These are phyloP conservation scores for Chrysoporthe cubensis DNA, from an alignment of 2,329 filamentous ascomycete genomes.

Conservation along the genomic window DNA sequence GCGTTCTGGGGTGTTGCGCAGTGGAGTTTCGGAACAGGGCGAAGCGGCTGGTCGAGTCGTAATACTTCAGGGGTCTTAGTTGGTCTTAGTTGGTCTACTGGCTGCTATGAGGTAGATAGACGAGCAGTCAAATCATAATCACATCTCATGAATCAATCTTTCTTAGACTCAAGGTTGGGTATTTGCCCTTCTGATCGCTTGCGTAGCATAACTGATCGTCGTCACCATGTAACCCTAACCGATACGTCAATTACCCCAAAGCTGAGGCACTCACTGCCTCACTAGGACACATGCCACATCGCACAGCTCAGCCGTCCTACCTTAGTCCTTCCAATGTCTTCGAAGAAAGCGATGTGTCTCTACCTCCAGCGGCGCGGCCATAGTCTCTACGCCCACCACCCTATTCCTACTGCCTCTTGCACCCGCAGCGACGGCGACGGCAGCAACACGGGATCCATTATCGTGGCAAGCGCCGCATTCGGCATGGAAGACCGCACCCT, in stretches of 20 bases:
- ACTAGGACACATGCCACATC: neutral
- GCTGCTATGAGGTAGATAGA: neutral
- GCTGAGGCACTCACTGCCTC: neutral
- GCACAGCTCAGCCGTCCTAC: neutral
- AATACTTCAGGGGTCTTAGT: neutral
- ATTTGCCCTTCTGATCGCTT: too few relatives aligned
- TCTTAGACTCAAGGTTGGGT: neutral
- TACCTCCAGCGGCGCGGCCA: neutral
- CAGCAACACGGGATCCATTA: neutral
- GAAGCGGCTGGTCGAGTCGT: neutral
- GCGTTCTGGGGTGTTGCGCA: neutral
- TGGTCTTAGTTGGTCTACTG: neutral
- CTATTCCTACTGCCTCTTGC: neutral
- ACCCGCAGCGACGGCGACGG: neutral
- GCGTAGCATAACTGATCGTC: neutral
- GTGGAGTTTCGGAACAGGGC: neutral
- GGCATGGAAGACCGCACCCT: neutral
- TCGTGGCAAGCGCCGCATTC: neutral
- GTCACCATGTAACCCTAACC: neutral
- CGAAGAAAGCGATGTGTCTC: neutral
- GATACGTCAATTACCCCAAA: neutral
- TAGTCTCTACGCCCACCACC: neutral
- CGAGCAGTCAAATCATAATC: neutral
- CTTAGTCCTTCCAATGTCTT: neutral
- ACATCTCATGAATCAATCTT: neutral